Percentiles rank a stretch among this genome's conserved stretches.
Conservation (phyloP, 1,139 yeast species). For the Candida albicans region DNA sequence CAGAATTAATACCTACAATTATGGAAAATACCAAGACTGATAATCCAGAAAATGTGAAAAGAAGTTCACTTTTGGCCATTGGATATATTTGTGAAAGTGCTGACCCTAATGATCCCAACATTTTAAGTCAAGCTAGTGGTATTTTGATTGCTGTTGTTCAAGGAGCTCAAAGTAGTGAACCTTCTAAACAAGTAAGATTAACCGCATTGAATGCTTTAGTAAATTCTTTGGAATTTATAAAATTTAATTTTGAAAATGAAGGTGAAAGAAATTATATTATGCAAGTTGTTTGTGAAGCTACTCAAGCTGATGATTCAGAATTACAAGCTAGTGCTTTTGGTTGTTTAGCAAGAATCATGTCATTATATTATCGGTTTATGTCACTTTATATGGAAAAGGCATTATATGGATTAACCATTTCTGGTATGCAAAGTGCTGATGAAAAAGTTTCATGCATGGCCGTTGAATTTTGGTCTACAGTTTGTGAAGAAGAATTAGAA, state of each 20-base stretch:
- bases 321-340: conserved; percentile 95
- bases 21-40: conserved; percentile 83
- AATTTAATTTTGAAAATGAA: conserved; percentile 83
- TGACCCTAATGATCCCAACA: conserved; percentile 79
- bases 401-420: conserved; percentile 80
- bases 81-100: conserved; percentile 96
- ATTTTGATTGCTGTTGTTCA: conserved; percentile 94
- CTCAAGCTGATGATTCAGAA: conserved; percentile 80
- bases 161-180: conserved; percentile 86
- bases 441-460: conserved; percentile 97
- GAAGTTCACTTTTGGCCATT: conserved; percentile 83
- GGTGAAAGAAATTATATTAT: conserved; percentile 95
- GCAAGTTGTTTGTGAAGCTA: conserved; percentile 99
- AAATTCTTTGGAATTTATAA: conserved; percentile 86
- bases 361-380: conserved; percentile 85
- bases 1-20: conserved; percentile 75
- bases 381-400: conserved; percentile 97
- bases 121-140: conserved; percentile 85
- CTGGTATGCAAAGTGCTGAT: conserved; percentile 86
- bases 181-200: conserved; percentile 70
- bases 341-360: conserved; percentile 90
- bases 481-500: conserved; percentile 93
- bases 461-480: conserved; percentile 97
- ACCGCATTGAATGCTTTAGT: conserved; percentile 92
- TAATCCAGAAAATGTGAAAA: conserved; percentile 75